phyloP scores from a whole-genome alignment of 768 basidiomycete species.

The Leucocoprinus birnbaumii region DNA sequence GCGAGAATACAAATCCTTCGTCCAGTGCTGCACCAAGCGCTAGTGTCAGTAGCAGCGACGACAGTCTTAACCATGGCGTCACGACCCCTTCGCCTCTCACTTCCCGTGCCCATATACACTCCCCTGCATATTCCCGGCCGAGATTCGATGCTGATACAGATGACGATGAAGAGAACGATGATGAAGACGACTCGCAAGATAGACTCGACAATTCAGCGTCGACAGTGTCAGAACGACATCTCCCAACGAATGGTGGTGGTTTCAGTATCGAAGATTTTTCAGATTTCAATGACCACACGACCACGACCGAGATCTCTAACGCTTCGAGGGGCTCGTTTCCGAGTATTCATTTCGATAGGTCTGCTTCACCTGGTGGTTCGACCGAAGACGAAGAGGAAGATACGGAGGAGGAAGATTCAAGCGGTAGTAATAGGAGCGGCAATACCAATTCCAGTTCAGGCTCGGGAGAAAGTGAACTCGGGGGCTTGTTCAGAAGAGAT shows the following conservation, averaged over 20 bases:
- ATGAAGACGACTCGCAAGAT: too few relatives aligned
- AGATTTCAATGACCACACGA: constrained; percentile 41
- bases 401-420: not conserved
- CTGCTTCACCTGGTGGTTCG: constrained; percentile 31
- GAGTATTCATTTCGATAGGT: constrained; percentile 75
- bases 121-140: too few relatives aligned
- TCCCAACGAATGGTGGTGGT: constrained; percentile 43
- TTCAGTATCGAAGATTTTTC: constrained; percentile 59
- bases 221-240: constrained; percentile 25
- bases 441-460: constrained; percentile 24
- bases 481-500: constrained; percentile 21
- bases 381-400: constrained; percentile 20
- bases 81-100: constrained; percentile 27
- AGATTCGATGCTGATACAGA: not conserved
- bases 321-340: constrained; percentile 66
- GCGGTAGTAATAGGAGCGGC: not conserved
- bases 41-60: constrained; percentile 18
- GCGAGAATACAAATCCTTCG: constrained; percentile 41
- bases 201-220: constrained; percentile 1
- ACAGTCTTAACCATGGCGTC: constrained; percentile 19
- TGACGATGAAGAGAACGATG: not conserved
- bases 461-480: constrained; percentile 38
- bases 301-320: constrained; percentile 43
- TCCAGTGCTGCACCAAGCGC: constrained; percentile 20
- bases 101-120: too few relatives aligned